Percentiles rank a stretch among this genome's conserved stretches.
phyloP scores from a whole-genome alignment of 1,284 basidiomycete genomes.

The Ceratobasidium theobromae region DNA sequence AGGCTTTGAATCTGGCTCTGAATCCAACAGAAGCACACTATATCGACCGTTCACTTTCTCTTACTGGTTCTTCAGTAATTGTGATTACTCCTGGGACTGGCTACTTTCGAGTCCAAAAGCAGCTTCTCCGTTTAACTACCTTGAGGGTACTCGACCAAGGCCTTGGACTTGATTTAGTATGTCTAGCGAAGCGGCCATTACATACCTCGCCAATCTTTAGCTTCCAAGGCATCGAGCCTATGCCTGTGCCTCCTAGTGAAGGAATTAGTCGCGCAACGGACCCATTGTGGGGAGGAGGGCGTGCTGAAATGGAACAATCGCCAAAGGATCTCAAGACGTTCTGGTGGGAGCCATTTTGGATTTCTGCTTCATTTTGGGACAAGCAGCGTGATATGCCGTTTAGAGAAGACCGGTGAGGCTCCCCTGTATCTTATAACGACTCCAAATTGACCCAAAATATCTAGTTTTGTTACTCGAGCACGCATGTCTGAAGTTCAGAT shows the following conservation, averaged over 20 bases:
- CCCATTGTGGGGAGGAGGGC: conserved; percentile 78
- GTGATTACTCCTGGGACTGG: conserved; percentile 94
- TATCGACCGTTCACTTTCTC: conserved; percentile 89
- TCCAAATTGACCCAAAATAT: neutral
- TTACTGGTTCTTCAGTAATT: conserved; percentile 86
- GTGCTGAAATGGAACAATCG: conserved; percentile 41
- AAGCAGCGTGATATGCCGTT: conserved; percentile 85
- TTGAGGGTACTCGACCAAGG: conserved; percentile 96
- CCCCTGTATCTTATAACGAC: conserved; percentile 35
- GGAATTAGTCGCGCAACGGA: conserved; percentile 59
- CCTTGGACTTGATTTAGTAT: conserved; percentile 85
- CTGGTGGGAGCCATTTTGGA: conserved; percentile 89
- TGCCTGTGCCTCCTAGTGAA: conserved; percentile 47
- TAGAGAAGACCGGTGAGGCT: conserved; percentile 78
- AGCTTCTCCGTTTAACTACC: conserved; percentile 87
- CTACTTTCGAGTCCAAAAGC: conserved; percentile 90
- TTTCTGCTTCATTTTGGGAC: conserved; percentile 79
- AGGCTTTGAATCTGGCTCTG: conserved; percentile 90
- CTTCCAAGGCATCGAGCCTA: conserved; percentile 63
- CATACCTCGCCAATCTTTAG: conserved; percentile 90
- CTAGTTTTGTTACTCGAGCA: conserved; percentile 82
- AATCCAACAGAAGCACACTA: conserved; percentile 96
- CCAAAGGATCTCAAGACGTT: conserved; percentile 56
- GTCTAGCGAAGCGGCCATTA: conserved; percentile 88
- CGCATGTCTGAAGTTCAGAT: conserved; percentile 96